A percentile compares a stretch with the other conserved stretches of the same genome.
phyloP scores from a whole-genome alignment of 2,329 filamentous ascomycete genomes.

The Fusarium solani-melongenae region DNA sequence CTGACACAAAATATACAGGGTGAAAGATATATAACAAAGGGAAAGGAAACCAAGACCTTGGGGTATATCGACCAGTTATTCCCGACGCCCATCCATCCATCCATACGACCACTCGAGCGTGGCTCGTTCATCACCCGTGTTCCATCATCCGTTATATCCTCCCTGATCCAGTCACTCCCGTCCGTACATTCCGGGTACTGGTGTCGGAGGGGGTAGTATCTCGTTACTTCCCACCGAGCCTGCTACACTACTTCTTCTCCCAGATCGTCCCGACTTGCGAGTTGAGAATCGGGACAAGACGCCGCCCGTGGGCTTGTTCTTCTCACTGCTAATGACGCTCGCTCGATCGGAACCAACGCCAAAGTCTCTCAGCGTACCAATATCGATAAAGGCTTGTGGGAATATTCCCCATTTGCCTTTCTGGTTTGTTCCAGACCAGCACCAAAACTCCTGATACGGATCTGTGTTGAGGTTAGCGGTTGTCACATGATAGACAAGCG shows the following conservation, averaged over 20 bases:
- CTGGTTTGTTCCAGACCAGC: constrained; percentile 64
- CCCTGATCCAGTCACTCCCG: not conserved
- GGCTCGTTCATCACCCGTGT: constrained; percentile 16
- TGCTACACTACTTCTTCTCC: constrained; percentile 48
- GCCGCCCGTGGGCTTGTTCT: constrained; percentile 44
- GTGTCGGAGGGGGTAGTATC: constrained; percentile 34
- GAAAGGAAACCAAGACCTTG: constrained; percentile 4
- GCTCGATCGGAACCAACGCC: constrained; percentile 42
- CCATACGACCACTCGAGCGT: not conserved
- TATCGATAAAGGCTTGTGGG: constrained; percentile 61
- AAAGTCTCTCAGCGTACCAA: constrained; percentile 55
- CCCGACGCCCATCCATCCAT: constrained; percentile 22
- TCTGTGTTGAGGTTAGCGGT: constrained; percentile 46
- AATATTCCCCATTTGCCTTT: constrained; percentile 66
- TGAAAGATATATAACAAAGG: not conserved
- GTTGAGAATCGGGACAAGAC: constrained; percentile 51
- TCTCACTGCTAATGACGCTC: constrained; percentile 49
- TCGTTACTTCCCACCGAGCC: constrained; percentile 49
- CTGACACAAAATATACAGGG: not conserved
- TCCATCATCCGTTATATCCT: not conserved
- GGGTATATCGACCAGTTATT: constrained; percentile 35
- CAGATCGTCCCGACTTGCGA: constrained; percentile 43
- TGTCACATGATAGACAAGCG: not conserved
- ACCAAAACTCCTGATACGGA: constrained; percentile 63
- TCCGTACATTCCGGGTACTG: constrained; percentile 15